Evolutionary conservation across 1,139 yeast genomes (phyloP), one percentile per base, ranked within the genome.

Genomic region (Pichia inconspicua): DNA sequence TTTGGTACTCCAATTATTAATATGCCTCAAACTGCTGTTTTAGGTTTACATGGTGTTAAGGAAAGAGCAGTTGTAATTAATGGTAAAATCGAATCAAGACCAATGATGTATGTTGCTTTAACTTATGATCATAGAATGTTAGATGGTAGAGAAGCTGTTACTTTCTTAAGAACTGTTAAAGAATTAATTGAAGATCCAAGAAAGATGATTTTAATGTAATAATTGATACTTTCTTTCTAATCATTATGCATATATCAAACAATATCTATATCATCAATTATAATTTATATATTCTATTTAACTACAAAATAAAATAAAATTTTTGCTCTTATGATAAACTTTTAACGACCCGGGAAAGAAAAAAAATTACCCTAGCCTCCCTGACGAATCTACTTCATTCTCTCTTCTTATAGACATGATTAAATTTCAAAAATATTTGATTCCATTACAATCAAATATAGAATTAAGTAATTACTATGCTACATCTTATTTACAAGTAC

Each of bases 31-130:
- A 87, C 96, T 51, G 97, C 97, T 43, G 98, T 92, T 42, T 79
- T 92, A 61, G 99, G 99, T 62, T 80, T 92, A 66, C 99, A 92
- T 65, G 97, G 97, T 69, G 87, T 87, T 62, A 94, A 92, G 76
- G 92, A 92, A 70, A 89, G 98, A 76, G 95, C 98, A 47, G 96
- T 92, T 52, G 50, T 47, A 30, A 90, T 92, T 53, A 84, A 92
- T 59, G 98, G 98, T 49, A 92, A 92, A 76, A 79, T 92, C 60
- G 98, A 87, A 59, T 79, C 94, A 41, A 86, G 97, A 76, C 99
- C 99, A 69, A 92, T 92, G 98, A 94, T 94, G 98, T 94, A 92
- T 79, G 74, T 94, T 66, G 99, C 99, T 49, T 82, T 92, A 70
- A 92, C 98, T 52, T 92, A 92, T 69, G 99, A 92, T 68, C 99